Evolutionary conservation across 2,329 filamentous ascomycete species (phyloP).

Genomic region (Emergomyces orientalis): DNA sequence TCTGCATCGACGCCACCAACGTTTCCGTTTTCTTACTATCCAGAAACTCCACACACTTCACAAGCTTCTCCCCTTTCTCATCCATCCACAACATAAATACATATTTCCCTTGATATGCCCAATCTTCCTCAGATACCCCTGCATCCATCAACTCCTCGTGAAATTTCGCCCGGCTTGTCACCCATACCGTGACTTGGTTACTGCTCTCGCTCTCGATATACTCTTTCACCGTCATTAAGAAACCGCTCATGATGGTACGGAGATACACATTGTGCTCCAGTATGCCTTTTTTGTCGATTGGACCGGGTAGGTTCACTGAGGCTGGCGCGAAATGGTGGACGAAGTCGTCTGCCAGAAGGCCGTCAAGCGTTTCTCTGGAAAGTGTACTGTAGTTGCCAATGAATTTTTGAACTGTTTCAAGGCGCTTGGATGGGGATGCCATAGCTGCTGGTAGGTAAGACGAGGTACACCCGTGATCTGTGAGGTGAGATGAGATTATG

Average conservation of each 20-base stretch:
- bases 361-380: neutral
- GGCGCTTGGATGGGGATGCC: neutral
- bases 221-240: constrained; percentile 11
- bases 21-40: constrained; percentile 10
- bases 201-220: constrained; percentile 9
- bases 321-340: constrained; percentile 12
- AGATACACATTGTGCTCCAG: constrained; percentile 3
- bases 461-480: neutral
- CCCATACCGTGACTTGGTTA: constrained; percentile 13
- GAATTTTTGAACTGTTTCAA: neutral
- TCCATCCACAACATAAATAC: constrained; percentile 14
- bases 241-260: constrained; percentile 3
- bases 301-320: constrained; percentile 1
- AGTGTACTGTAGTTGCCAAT: neutral
- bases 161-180: constrained; percentile 4
- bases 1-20: constrained; percentile 11
- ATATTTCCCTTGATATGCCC: constrained; percentile 8
- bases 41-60: constrained; percentile 10
- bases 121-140: neutral
- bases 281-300: constrained; percentile 6
- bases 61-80: constrained; percentile 10
- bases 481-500: neutral
- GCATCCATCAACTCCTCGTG: neutral
- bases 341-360: neutral
- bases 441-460: neutral